These are phyloP conservation scores for Pythium folliculosum DNA, from an alignment of 352 stramenopile species.

Conservation along the genomic window DNA sequence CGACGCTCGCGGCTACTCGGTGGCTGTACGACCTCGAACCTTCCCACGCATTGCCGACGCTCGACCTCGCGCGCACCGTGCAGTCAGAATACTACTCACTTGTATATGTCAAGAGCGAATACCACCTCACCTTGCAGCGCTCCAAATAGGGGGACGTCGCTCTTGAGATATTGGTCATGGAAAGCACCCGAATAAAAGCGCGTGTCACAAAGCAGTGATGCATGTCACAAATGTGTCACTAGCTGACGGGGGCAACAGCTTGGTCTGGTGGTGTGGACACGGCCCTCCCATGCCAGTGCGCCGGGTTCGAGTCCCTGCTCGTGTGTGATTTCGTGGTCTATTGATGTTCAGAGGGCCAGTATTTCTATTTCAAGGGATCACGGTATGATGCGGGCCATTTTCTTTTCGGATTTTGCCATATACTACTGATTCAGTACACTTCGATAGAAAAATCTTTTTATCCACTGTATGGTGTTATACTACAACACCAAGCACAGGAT, in stretches of 20 bases:
- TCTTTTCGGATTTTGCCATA: neutral
- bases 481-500: no score
- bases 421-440: no score
- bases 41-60: neutral
- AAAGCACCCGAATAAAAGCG: neutral
- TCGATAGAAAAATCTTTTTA: no score
- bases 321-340: conserved; percentile 13
- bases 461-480: no score
- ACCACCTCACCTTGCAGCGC: neutral
- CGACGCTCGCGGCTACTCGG: no score
- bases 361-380: conserved; percentile 19
- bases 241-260: neutral
- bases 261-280: conserved; percentile 22
- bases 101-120: neutral
- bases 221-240: no score
- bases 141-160: neutral
- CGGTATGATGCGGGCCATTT: neutral
- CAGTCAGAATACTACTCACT: conserved; percentile 22
- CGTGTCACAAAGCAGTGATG: no score
- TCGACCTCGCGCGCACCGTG: neutral
- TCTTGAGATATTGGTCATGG: neutral
- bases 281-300: conserved; percentile 20
- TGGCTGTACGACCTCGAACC: neutral
- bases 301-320: conserved; percentile 14
- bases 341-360: conserved; percentile 16